Conservation (phyloP, 441 rosid genomes). For the Flueggea neowawraea region DNA sequence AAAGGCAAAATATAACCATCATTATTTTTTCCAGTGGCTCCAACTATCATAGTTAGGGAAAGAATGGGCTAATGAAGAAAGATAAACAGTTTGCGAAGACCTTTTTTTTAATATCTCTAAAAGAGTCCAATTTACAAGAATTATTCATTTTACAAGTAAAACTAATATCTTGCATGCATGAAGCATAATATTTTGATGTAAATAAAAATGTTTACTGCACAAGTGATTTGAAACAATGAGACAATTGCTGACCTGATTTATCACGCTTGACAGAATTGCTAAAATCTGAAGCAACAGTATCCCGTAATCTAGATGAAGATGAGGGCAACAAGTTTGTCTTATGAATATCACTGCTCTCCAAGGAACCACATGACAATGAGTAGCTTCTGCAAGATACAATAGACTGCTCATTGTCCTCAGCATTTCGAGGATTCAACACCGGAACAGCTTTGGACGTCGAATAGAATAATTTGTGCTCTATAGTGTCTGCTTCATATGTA, state of each 20-base stretch:
- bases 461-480: constrained; percentile 28
- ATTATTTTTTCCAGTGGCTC: too few relatives aligned
- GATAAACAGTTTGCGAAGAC: too few relatives aligned
- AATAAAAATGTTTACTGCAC: too few relatives aligned
- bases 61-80: too few relatives aligned
- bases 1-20: too few relatives aligned
- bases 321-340: constrained; percentile 7
- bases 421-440: constrained; percentile 8
- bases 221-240: background rate
- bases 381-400: constrained; percentile 13
- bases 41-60: too few relatives aligned
- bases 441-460: constrained; percentile 38
- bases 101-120: too few relatives aligned
- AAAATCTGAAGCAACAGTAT: constrained; percentile 12
- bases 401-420: constrained; percentile 19
- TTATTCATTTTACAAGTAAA: too few relatives aligned
- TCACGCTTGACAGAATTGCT: constrained; percentile 19
- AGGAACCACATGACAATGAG: constrained; percentile 8
- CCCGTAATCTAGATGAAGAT: constrained; percentile 11
- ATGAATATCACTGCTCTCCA: constrained; percentile 13
- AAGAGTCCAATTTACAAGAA: too few relatives aligned
- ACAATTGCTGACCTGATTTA: constrained; percentile 26
- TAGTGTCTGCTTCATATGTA: constrained; percentile 13
- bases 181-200: too few relatives aligned
- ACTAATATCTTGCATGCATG: too few relatives aligned